Percentiles rank a stretch among this genome's conserved stretches.
Evolutionary conservation across 23 red algal species (phyloP).

Genomic region (Pyropia haitanensis): DNA sequence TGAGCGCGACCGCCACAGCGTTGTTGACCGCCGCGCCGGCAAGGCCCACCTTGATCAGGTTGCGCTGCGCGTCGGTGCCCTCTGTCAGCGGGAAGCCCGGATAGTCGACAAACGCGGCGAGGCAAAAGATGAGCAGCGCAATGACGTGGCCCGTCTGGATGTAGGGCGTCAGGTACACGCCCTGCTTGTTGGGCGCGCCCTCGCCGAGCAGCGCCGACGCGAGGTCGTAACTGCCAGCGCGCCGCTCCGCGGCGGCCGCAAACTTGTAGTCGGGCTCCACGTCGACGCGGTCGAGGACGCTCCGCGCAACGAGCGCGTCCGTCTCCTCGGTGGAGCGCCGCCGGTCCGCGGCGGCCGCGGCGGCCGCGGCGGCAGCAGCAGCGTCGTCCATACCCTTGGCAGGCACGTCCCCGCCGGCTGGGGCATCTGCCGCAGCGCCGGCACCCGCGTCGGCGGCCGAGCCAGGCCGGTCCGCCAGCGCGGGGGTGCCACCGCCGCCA

Average conservation of each 20-base stretch:
- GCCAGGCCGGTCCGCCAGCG: too few relatives aligned
- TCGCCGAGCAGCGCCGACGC: constrained; percentile 56
- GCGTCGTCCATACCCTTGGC: too few relatives aligned
- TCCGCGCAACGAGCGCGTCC: too few relatives aligned
- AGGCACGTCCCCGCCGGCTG: too few relatives aligned
- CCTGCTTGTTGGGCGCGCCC: constrained; percentile 53
- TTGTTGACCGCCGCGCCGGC: constrained; percentile 21
- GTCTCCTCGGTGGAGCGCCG: too few relatives aligned
- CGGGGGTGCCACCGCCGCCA: too few relatives aligned
- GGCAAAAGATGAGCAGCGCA: constrained; percentile 17
- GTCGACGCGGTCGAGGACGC: neutral
- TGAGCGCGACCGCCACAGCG: constrained; percentile 19
- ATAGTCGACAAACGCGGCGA: constrained; percentile 65
- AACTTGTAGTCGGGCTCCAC: constrained; percentile 7
- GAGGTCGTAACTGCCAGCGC: constrained; percentile 32
- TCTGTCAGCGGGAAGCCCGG: constrained; percentile 75
- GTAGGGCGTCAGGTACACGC: constrained; percentile 63
- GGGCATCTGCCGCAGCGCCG: too few relatives aligned
- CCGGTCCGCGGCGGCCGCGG: too few relatives aligned
- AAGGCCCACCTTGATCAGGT: constrained; percentile 28
- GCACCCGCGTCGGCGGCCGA: too few relatives aligned
- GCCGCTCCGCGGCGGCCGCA: neutral
- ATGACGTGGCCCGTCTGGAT: constrained; percentile 67
- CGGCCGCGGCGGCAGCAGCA: too few relatives aligned
- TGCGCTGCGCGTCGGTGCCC: constrained; percentile 9